Evolutionary conservation across 768 basidiomycete species (phyloP).

Genomic region (Trametes cubensis): DNA sequence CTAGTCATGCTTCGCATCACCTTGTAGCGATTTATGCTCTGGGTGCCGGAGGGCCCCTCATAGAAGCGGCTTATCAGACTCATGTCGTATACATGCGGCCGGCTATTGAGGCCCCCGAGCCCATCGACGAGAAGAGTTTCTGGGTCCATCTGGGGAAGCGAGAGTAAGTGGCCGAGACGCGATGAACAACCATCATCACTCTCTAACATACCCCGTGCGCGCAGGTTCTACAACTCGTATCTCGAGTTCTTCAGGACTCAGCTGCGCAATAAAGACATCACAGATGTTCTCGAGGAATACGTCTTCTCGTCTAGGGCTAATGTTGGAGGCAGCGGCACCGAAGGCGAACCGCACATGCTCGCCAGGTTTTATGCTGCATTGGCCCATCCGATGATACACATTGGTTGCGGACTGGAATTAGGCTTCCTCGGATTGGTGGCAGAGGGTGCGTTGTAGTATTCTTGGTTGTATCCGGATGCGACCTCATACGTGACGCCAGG

Average conservation of each 20-base stretch:
- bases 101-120: conserved; percentile 46
- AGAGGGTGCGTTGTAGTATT: conserved; percentile 49
- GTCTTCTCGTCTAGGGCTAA: conserved; percentile 50
- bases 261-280: conserved; percentile 46
- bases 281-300: conserved; percentile 57
- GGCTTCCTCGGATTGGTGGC: conserved; percentile 57
- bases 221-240: conserved; percentile 63
- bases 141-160: conserved; percentile 59
- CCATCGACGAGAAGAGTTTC: conserved; percentile 52
- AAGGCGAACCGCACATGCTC: conserved; percentile 55
- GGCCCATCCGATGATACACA: conserved; percentile 67
- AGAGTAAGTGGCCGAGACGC: conserved; percentile 39
- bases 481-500: conserved; percentile 33
- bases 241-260: conserved; percentile 53
- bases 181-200: neutral
- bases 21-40: conserved; percentile 50
- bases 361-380: conserved; percentile 57
- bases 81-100: conserved; percentile 44
- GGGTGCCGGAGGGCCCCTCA: conserved; percentile 49
- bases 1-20: conserved; percentile 10
- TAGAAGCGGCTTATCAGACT: conserved; percentile 46
- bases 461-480: neutral
- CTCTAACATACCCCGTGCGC: neutral
- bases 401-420: conserved; percentile 67
- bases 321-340: conserved; percentile 19